Conservation (phyloP, 139 green algal genomes). For the Ettlia oleoabundans region DNA sequence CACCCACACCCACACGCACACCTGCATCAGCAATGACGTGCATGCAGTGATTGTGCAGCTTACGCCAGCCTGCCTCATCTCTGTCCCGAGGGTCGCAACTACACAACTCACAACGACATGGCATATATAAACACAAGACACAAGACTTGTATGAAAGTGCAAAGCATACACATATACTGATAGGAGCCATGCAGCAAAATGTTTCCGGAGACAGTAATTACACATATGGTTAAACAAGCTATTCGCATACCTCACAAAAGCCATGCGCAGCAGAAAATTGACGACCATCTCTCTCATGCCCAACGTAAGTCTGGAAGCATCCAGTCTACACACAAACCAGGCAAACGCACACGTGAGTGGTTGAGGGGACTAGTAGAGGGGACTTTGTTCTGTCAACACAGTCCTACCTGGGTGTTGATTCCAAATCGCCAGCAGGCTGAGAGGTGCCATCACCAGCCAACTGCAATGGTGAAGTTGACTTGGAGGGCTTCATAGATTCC, state of each 20-base stretch:
- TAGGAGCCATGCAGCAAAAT: too few relatives aligned
- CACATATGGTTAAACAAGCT: not conserved
- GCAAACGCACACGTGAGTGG: not conserved
- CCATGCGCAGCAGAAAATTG: slow-evolving; percentile 91
- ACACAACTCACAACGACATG: not conserved
- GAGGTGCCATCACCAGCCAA: not conserved
- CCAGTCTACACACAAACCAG: not conserved
- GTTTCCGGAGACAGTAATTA: too few relatives aligned
- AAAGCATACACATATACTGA: not conserved
- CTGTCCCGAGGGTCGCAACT: slow-evolving; percentile 42
- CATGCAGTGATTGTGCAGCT: slow-evolving; percentile 59
- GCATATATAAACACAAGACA: not conserved
- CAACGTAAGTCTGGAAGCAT: slow-evolving; percentile 60
- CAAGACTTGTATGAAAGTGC: not conserved
- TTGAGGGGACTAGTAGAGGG: not conserved
- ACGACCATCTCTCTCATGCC: slow-evolving; percentile 86
- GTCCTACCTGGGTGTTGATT: not conserved
- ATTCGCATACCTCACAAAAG: slow-evolving; percentile 63
- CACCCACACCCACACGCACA: too few relatives aligned
- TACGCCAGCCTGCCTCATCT: slow-evolving; percentile 64
- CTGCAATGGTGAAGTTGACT: not conserved
- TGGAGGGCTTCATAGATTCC: not conserved
- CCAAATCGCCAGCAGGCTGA: not conserved
- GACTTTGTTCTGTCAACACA: not conserved
- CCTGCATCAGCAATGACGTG: slow-evolving; percentile 23